phyloP scores from a whole-genome alignment of 2,329 filamentous ascomycete species.

The Falciphora oryzae region DNA sequence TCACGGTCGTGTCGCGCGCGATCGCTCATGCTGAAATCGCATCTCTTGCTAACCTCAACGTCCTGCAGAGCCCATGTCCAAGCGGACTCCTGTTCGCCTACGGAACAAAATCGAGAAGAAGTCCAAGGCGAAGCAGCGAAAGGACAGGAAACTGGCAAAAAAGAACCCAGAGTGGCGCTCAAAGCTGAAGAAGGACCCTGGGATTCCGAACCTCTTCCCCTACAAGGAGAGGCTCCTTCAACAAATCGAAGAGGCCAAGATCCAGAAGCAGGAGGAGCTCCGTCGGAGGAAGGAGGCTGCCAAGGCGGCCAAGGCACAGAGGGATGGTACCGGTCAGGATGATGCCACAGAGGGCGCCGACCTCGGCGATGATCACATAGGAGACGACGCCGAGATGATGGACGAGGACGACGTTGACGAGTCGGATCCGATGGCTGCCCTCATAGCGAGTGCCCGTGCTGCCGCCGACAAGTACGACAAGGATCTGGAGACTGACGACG shows the following conservation, averaged over 20 bases:
- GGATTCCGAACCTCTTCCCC: conserved; percentile 94
- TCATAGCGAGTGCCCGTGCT: conserved; percentile 75
- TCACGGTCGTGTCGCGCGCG: conserved; percentile 18
- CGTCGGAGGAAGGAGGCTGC: conserved; percentile 65
- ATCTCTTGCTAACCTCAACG: conserved; percentile 12
- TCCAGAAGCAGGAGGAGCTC: conserved; percentile 74
- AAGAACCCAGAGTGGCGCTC: conserved; percentile 97
- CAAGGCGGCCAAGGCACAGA: conserved; percentile 57
- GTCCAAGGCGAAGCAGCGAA: conserved; percentile 83
- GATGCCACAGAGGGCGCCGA: conserved; percentile 32
- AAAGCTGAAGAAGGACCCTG: conserved; percentile 93
- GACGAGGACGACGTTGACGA: conserved; percentile 56
- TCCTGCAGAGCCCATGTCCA: conserved; percentile 79
- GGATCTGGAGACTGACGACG: conserved; percentile 54
- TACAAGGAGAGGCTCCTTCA: conserved; percentile 94
- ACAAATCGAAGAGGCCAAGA: conserved; percentile 86
- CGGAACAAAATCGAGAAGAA: conserved; percentile 96
- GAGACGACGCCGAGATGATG: conserved; percentile 37
- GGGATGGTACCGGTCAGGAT: conserved; percentile 14
- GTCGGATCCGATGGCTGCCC: conserved; percentile 86
- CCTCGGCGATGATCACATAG: neutral
- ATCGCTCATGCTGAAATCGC: neutral
- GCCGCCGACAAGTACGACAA: conserved; percentile 71
- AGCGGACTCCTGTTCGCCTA: conserved; percentile 82
- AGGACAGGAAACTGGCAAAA: conserved; percentile 82